Evolutionary conservation across 345 rosid species (phyloP).

Genomic region (Rhodamnia argentea): DNA sequence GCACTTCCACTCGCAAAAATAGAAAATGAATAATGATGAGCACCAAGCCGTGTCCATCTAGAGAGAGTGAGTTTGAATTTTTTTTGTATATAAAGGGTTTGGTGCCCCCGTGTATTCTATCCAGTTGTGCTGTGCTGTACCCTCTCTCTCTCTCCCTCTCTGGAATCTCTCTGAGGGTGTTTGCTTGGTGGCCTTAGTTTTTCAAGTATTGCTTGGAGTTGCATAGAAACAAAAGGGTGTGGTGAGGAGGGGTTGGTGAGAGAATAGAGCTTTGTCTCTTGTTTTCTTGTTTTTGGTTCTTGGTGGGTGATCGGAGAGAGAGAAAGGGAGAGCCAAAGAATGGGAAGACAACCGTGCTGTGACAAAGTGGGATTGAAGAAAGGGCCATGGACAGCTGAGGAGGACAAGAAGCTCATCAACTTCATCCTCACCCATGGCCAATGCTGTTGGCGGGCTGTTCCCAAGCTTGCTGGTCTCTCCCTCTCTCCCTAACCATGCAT

Average conservation of each 20-base stretch:
- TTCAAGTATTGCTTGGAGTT: background rate
- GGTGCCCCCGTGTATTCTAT: background rate
- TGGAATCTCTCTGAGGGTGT: background rate
- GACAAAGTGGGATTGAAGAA: slow-evolving; percentile 94
- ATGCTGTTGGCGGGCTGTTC: slow-evolving; percentile 98
- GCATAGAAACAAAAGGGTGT: background rate
- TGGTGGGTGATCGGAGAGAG: background rate
- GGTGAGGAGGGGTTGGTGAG: background rate
- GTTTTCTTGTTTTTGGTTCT: background rate
- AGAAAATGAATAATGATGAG: background rate
- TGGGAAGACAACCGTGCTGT: slow-evolving; percentile 97
- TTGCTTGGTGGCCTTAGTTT: background rate
- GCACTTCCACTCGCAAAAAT: background rate
- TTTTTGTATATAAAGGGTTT: background rate
- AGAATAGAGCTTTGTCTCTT: background rate
- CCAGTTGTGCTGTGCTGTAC: background rate
- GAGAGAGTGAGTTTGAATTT: background rate
- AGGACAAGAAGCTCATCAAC: slow-evolving; percentile 81
- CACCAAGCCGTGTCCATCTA: background rate
- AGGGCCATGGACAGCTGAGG: slow-evolving; percentile 98
- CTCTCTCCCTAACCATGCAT: no score
- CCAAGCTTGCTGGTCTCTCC: slow-evolving; percentile 72
- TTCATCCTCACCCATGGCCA: slow-evolving; percentile 92
- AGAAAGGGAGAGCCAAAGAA: background rate
- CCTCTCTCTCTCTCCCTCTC: background rate